Evolutionary conservation across 2,329 filamentous ascomycete species (phyloP).

Genomic region (Trichophyton verrucosum): DNA sequence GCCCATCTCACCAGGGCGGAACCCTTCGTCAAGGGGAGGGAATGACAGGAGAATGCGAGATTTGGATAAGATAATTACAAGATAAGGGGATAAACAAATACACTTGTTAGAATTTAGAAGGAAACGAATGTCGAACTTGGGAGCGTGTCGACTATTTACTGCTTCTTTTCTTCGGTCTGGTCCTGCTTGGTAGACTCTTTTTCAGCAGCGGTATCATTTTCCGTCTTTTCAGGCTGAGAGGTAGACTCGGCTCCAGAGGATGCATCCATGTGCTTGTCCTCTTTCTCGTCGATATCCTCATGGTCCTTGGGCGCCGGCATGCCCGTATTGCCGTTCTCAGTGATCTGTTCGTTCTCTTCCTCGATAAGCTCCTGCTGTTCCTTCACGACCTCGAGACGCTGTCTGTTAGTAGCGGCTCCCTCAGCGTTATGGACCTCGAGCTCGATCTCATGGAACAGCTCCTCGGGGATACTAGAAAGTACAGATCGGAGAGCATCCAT

Average conservation of each 20-base stretch:
- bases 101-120: not conserved
- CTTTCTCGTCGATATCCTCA: conserved; percentile 90
- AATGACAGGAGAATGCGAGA: not conserved
- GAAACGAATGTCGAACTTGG: not conserved
- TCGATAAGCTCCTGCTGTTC: conserved; percentile 97
- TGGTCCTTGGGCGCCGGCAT: conserved; percentile 68
- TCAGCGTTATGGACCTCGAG: conserved; percentile 95
- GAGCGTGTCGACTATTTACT: not conserved
- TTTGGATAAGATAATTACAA: not conserved
- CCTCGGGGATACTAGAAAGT: conserved; percentile 86
- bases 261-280: conserved; percentile 37
- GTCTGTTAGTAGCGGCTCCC: conserved; percentile 95
- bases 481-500: conserved; percentile 89
- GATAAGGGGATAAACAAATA: not conserved
- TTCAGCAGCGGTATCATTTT: conserved; percentile 30
- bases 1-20: not conserved
- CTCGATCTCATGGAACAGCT: conserved; percentile 98
- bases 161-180: conserved; percentile 20
- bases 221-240: conserved; percentile 10
- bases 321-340: conserved; percentile 63
- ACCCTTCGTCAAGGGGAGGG: not conserved
- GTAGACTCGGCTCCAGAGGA: conserved; percentile 45
- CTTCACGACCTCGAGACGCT: conserved; percentile 92
- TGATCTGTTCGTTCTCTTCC: conserved; percentile 87
- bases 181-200: conserved; percentile 14